These are phyloP conservation scores for Penicillium turbatum DNA, from an alignment of 495 filamentous ascomycete species.

Conservation along the genomic window DNA sequence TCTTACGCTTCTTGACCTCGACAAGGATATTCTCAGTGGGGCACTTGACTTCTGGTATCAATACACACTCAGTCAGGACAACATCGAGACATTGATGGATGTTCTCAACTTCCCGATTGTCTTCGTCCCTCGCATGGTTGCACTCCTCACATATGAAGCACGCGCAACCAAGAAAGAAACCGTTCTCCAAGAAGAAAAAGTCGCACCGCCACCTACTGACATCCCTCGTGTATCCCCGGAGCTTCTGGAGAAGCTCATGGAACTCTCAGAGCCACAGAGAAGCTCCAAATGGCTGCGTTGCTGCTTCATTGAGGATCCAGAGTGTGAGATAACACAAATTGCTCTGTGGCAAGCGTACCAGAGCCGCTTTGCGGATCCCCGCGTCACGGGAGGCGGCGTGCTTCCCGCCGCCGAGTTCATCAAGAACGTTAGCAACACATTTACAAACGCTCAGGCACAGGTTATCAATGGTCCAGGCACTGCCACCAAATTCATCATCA, in stretches of 20 bases:
- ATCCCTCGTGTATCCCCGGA: conserved; percentile 73
- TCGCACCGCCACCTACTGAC: conserved; percentile 49
- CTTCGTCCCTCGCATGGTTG: conserved; percentile 69
- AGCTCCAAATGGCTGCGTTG: conserved; percentile 73
- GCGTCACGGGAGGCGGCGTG: conserved; percentile 50
- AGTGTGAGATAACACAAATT: conserved; percentile 90
- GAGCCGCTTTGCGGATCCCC: conserved; percentile 60
- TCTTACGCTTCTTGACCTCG: conserved; percentile 75
- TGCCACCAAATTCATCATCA: conserved; percentile 84
- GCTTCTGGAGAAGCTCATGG: conserved; percentile 69
- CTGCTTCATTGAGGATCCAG: conserved; percentile 74
- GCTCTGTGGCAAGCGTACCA: conserved; percentile 97
- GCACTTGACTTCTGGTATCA: conserved; percentile 94
- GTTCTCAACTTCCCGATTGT: conserved; percentile 57
- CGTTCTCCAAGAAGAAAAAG: conserved; percentile 43
- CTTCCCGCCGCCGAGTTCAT: conserved; percentile 94
- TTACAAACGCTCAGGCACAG: conserved; percentile 72
- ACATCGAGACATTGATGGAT: conserved; percentile 67
- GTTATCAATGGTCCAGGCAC: conserved; percentile 56
- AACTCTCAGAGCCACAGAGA: conserved; percentile 76
- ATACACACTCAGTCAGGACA: conserved; percentile 81
- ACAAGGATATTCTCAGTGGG: conserved; percentile 82
- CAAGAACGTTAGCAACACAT: conserved; percentile 83
- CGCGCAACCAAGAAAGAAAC: conserved; percentile 38
- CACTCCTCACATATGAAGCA: conserved; percentile 67